A percentile compares a stretch with the other conserved stretches of the same genome.
Evolutionary conservation across 2,329 filamentous ascomycete species (phyloP).

Genomic region (Aspergillus persii): DNA sequence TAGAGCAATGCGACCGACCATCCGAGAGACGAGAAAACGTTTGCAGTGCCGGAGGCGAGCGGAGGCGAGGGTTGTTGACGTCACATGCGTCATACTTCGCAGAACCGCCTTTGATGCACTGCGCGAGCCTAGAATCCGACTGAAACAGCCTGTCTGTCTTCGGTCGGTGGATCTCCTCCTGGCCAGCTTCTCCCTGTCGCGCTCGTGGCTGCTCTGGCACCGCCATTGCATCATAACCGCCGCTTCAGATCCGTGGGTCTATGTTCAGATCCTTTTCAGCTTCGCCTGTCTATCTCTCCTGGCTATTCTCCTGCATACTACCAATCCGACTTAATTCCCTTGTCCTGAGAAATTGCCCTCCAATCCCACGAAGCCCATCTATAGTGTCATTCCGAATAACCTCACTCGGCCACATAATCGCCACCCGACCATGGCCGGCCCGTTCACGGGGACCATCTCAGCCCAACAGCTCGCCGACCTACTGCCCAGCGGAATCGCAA

Average conservation of each 20-base stretch:
- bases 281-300: background rate
- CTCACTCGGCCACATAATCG: too few species aligned
- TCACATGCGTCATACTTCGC: background rate
- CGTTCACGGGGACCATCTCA: slow-evolving; percentile 3
- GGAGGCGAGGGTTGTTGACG: background rate
- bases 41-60: too few species aligned
- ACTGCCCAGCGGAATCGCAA: slow-evolving; percentile 22
- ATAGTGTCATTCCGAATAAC: too few species aligned
- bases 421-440: background rate
- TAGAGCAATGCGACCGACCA: background rate
- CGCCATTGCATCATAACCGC: background rate
- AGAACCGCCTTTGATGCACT: too few species aligned
- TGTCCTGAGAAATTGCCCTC: too few species aligned
- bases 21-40: background rate
- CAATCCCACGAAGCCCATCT: too few species aligned
- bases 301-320: background rate
- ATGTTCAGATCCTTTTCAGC: background rate
- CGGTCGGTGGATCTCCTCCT: background rate
- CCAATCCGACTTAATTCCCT: background rate
- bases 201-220: too few species aligned
- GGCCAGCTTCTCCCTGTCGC: too few species aligned
- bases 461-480: slow-evolving; percentile 29
- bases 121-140: too few species aligned
- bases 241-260: background rate
- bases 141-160: background rate